Base-by-base conservation (phyloP, 2,329 filamentous ascomycete species). In the Rosellinia necatrix region DNA sequence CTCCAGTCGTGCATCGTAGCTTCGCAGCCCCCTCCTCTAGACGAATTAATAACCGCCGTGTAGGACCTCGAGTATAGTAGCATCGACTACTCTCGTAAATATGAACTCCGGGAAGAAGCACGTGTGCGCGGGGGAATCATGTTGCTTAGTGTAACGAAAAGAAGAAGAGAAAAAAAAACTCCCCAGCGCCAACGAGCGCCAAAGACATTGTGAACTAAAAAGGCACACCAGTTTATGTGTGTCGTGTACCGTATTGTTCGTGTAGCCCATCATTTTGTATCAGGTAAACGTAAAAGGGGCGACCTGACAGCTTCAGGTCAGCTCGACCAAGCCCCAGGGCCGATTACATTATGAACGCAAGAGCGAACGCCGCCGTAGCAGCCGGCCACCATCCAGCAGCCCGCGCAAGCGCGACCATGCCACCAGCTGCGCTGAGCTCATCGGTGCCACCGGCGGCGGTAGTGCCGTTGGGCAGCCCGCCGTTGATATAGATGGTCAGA, bases 401-500 rank as follows among this genome's bases (percentile, higher is more conserved):
- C 56, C 76, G 67, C 2, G 74, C 64, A 35, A 78, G 49, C 1
- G 62, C 62, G 10, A 60, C 63, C 59, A 76, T 66, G 2, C 59
- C 62, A 17, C 62, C 74, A n/a, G 72, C 74, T 17, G 62, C 70
- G 34, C 67, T 64, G 6, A 77, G 70, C 43, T 73, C 70, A 1
- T 77, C 76, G 12, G 70, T 73, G 22, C 76, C 79, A 10, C 76
- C 77, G 4, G 75, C 58, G 0, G 80, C 77, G 0, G 83, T 86
- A 0, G 86, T 89, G 44, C 83, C 84, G 63, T 89, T 88, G 25
- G 86, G 82, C 3, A 93, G 75, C 0, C 87, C 89, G n/a, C 90
- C 90, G 69, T 92, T 91, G 69, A 93, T 75, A 25, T 90, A 76
- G 32, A 94, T 80, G 1, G 83, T 87, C 59, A 74, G 74, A 1